Evolutionary conservation across 2,329 filamentous ascomycete genomes (phyloP), one percentile per base, ranked within the genome.

Genomic region (Cordyceps pruinosa): DNA sequence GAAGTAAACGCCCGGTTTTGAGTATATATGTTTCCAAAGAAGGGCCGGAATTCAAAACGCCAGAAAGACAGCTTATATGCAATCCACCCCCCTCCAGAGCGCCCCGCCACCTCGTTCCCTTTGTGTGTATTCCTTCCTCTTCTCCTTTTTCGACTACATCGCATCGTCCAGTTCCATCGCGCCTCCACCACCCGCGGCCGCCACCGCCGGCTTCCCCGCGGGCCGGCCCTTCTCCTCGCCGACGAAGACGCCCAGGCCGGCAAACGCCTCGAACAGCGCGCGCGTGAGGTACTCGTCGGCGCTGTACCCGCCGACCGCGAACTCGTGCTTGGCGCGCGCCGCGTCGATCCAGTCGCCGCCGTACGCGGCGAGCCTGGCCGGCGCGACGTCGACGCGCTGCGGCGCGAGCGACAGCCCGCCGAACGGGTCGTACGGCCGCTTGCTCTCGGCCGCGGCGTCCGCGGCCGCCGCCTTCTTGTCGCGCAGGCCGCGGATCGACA

Each of bases 351-450:
- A 90, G 47, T 87, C 82, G 67, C 89, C 90, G 42, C 85, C 82
- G 70, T 97, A 96, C 42, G 79, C 75, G 50, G 83, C 79, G 61
- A 85, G 82, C 37, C 64, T 65, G 5, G 70, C 70, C 0, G 66
- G 52, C 0, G 66, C 61, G 28, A 95, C 67, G 10, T 80, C 76
- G 66, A 90, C 93, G 64, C 92, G 87, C 63, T 87, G 78, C 23
- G 84, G 83, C 25, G 78, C 77, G 52, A 92, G 81, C 47, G 81
- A 73, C 60, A 92, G 74, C 1, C 90, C 94, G 39, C 85, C 90
- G 68, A 94, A 96, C 0, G 93, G 88, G 74, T 97, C 91, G 73
- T 96, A 97, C 0, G 90, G 86, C 58, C 85, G 85, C 65, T 90
- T 85, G 6, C 82, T 82, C 49, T 62, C 67, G 15, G 67, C 67